Evolutionary conservation across 192 early-diverging fungal species (phyloP).

Genomic region (Backusella luteola): DNA sequence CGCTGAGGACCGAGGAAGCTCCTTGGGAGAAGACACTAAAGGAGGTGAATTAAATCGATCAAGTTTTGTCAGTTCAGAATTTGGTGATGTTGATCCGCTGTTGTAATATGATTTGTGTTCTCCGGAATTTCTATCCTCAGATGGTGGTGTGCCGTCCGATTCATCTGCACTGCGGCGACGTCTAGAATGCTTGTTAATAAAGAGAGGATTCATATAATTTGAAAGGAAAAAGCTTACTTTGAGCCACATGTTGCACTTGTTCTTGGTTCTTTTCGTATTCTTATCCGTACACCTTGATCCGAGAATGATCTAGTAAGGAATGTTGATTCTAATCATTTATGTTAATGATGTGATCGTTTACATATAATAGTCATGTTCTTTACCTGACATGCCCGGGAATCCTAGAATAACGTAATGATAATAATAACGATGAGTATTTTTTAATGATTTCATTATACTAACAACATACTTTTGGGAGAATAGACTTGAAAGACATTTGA

Average conservation of each 20-base stretch:
- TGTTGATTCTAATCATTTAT: slow-evolving; percentile 63
- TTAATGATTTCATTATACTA: neutral
- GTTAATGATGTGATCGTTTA: neutral
- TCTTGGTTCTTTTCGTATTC: slow-evolving; percentile 78
- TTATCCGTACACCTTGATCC: slow-evolving; percentile 90
- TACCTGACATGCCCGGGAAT: slow-evolving; percentile 88
- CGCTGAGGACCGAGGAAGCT: neutral
- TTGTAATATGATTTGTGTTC: slow-evolving; percentile 2
- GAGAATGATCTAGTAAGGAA: slow-evolving; percentile 83
- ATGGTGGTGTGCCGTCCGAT: neutral
- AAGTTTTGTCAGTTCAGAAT: neutral
- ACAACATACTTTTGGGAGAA: slow-evolving; percentile 67
- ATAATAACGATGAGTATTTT: neutral
- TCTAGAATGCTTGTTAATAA: neutral
- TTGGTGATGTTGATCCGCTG: neutral
- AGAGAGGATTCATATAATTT: neutral
- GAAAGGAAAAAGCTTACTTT: neutral
- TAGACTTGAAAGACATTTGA: slow-evolving; percentile 84
- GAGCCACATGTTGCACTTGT: neutral
- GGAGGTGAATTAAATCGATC: slow-evolving; percentile 4
- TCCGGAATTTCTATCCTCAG: neutral
- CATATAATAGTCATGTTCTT: neutral
- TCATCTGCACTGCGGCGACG: slow-evolving; percentile 3
- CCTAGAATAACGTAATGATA: slow-evolving; percentile 28
- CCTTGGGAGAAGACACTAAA: neutral